Conservation (phyloP, 1,284 basidiomycete genomes). For the Vanrija pseudolonga region DNA sequence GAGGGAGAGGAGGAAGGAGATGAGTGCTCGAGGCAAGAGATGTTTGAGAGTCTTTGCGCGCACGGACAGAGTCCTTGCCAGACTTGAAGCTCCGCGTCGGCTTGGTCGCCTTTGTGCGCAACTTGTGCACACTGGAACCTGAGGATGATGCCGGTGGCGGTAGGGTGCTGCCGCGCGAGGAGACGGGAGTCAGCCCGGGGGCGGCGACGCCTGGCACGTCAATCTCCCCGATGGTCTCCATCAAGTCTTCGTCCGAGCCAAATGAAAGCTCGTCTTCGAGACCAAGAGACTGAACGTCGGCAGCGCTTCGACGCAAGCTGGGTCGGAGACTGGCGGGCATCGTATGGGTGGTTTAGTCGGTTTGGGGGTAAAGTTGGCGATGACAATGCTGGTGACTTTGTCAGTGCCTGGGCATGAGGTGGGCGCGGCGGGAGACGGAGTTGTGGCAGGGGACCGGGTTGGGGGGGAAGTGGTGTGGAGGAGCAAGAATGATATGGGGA, state of each 20-base stretch:
- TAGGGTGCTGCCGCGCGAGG: not conserved
- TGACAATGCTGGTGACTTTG: not conserved
- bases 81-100: not conserved
- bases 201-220: slow-evolving; percentile 1
- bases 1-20: slow-evolving; percentile 11
- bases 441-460: no score
- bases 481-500: no score
- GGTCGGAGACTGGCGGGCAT: slow-evolving; percentile 3
- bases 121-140: no score
- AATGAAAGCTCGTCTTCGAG: slow-evolving; percentile 43
- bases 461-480: no score
- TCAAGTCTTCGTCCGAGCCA: slow-evolving; percentile 37
- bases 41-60: slow-evolving; percentile 3
- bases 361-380: not conserved
- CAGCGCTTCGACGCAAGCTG: slow-evolving; percentile 5
- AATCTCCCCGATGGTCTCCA: slow-evolving; percentile 35
- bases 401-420: not conserved
- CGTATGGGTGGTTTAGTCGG: not conserved
- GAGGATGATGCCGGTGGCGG: slow-evolving; percentile 3
- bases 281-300: slow-evolving; percentile 20
- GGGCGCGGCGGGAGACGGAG: no score
- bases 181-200: not conserved
- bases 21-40: slow-evolving; percentile 8
- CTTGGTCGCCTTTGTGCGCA: not conserved
- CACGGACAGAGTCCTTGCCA: not conserved